Evolutionary conservation across 164 flowering plant species (phyloP), one percentile per base, ranked within the genome.

Genomic region (Berberis vulgaris): DNA sequence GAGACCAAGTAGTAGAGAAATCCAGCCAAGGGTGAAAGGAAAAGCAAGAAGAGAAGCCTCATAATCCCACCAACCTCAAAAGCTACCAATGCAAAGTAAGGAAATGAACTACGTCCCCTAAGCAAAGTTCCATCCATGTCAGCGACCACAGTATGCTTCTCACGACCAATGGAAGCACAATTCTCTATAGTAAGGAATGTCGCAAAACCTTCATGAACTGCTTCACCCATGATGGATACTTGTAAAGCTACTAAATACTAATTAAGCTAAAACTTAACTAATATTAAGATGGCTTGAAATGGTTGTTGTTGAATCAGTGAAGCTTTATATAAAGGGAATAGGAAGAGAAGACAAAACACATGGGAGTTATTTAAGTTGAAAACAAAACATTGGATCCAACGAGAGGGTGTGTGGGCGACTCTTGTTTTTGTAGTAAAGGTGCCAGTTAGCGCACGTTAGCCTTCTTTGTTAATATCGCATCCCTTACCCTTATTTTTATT

Each of bases 71-170:
- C 87, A 8, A 76, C 84, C 66, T 86, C 92, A 55, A 76, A 73
- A 52, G 79, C 79, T 7, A 84, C 86, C 1, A 85, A 71, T 83
- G 84, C 71, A 74, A 80, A 77, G 72, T 86, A 89, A 43, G 94
- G 84, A 57, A 87, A 89, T 42, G 60, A 57, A 39, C 60, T 57
- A 8, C 60, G 60, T 6, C 60, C 60, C 2, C 60, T 3, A 2
- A 57, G 43, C 41, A 57, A 41, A 4, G 60, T 57, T n/a, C 60
- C 60, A 42, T 57, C 60, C 1, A 57, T 2, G 46, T 57, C 60
- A 2, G 60, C 60, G 2, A 57, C 43, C 43, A 57, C 60, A 2
- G 60, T 57, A 7, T 57, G 44, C 8, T 57, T 57, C 6, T 57
- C 60, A 1, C 60, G 60, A 42, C 60, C 60, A 1, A 57, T 57